Conservation (phyloP, 1,284 basidiomycete species). For the Cryptococcus amylolentus region DNA sequence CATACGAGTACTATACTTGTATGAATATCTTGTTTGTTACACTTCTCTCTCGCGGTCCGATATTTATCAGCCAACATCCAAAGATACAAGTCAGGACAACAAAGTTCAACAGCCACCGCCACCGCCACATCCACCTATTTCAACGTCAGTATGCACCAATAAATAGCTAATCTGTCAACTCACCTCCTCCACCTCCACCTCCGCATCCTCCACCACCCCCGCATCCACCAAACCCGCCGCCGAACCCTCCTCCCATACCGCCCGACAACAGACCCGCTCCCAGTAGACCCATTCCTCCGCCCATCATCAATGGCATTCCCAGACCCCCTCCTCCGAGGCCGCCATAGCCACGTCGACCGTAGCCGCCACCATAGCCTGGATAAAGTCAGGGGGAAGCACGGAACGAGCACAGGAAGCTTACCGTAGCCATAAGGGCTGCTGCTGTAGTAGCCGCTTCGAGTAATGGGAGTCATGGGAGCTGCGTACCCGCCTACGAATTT, state of each 20-base stretch:
- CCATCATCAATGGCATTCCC: constrained; percentile 25
- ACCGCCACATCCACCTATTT: too few relatives aligned
- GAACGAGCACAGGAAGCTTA: constrained; percentile 2
- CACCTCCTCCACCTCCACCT: too few relatives aligned
- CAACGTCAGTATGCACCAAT: too few relatives aligned
- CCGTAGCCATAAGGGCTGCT: constrained; percentile 36
- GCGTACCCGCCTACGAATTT: constrained; percentile 23
- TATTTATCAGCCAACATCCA: too few relatives aligned
- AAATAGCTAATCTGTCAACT: too few relatives aligned
- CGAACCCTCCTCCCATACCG: background rate
- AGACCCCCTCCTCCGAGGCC: constrained; percentile 17
- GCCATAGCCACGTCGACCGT: constrained; percentile 17
- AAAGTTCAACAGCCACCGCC: too few relatives aligned
- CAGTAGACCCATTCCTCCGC: constrained; percentile 28
- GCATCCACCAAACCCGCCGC: too few relatives aligned
- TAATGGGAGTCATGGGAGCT: constrained; percentile 26
- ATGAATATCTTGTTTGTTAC: too few relatives aligned
- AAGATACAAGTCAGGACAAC: too few relatives aligned
- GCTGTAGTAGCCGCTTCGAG: constrained; percentile 23
- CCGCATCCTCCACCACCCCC: too few relatives aligned
- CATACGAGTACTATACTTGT: too few relatives aligned
- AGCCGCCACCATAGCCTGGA: constrained; percentile 24
- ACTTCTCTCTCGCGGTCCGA: too few relatives aligned
- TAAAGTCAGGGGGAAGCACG: background rate
- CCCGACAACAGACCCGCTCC: constrained; percentile 31